These are phyloP conservation scores for Cercospora sesami DNA, from an alignment of 2,329 filamentous ascomycete species.

Conservation along the genomic window DNA sequence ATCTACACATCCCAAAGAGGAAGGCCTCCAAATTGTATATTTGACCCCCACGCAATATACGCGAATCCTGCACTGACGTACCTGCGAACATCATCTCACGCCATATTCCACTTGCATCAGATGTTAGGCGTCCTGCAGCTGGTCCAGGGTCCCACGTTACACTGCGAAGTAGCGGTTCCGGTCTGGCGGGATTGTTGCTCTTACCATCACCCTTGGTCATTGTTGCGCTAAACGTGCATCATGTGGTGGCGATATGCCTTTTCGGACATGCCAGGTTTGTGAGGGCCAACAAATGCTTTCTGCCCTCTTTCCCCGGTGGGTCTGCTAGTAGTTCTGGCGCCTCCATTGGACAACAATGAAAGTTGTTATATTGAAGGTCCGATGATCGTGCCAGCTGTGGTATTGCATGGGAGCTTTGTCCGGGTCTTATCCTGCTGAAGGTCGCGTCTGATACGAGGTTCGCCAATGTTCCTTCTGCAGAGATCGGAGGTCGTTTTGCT, in stretches of 20 bases:
- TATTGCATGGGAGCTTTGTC: background rate
- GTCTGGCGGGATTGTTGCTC: background rate
- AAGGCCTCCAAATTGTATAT: background rate
- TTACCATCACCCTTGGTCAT: background rate
- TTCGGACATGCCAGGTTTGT: background rate
- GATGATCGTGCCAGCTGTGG: background rate
- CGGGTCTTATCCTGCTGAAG: background rate
- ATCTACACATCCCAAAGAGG: background rate
- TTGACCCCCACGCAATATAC: background rate
- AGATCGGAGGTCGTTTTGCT: background rate
- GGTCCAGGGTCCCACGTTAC: background rate
- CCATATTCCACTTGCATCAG: background rate
- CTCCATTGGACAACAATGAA: background rate
- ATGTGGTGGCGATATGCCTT: background rate
- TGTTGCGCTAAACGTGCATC: background rate
- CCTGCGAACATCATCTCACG: background rate
- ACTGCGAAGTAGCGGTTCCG: background rate
- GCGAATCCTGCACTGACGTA: background rate
- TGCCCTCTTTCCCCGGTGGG: background rate
- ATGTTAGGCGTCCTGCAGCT: background rate
- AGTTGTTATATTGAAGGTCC: background rate
- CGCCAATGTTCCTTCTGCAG: background rate
- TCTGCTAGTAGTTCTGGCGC: background rate
- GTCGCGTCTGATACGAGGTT: background rate
- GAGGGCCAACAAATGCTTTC: background rate